Conservation (phyloP, 202 grass and related monocot genomes). For the Carex arenaria region DNA sequence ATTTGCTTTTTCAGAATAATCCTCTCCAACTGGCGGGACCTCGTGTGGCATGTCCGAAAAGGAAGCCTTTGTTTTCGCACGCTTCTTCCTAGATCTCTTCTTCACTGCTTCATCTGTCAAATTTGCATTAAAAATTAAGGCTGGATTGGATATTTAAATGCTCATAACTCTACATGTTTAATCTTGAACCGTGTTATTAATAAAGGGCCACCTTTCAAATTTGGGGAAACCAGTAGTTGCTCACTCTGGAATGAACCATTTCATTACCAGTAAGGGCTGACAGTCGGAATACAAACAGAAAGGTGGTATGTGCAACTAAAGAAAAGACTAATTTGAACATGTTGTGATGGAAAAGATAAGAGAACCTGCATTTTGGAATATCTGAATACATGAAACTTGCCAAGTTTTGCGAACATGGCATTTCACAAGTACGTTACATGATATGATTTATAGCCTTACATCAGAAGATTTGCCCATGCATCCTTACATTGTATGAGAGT, state of each 20-base stretch:
- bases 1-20: slow-evolving; percentile 17
- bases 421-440: background rate
- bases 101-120: slow-evolving; percentile 23
- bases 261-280: background rate
- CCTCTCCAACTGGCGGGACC: slow-evolving; percentile 25
- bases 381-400: background rate
- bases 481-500: background rate
- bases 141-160: background rate
- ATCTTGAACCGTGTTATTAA: background rate
- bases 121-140: background rate
- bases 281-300: background rate
- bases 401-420: background rate
- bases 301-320: background rate
- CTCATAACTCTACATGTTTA: background rate
- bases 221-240: background rate
- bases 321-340: background rate
- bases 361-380: background rate
- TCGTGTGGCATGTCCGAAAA: slow-evolving; percentile 10
- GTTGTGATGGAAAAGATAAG: background rate
- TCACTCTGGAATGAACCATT: background rate
- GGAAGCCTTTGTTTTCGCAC: slow-evolving; percentile 26
- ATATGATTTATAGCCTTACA: background rate
- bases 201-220: slow-evolving; percentile 14
- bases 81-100: slow-evolving; percentile 26
- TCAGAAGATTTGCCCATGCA: background rate